Base-by-base conservation (phyloP, 1,284 basidiomycete genomes). In the Leccinum fallax region DNA sequence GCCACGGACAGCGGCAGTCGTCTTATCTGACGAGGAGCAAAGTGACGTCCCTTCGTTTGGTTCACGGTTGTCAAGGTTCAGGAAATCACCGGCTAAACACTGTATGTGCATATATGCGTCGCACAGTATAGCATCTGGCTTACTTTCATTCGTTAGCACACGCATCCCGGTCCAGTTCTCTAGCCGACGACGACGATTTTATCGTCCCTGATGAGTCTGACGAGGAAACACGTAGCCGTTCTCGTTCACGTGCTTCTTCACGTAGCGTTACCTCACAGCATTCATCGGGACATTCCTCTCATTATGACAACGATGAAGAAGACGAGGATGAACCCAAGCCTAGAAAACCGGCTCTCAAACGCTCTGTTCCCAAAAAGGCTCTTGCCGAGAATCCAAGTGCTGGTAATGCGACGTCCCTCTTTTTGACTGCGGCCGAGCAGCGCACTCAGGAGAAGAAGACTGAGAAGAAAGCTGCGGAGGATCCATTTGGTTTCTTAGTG, bases 371-470 rank as follows among this genome's bases (percentile, higher is more conserved):
- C 7, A 75, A 77, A 57, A 78, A 76, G 16, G 55, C 61, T 1
- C 63, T 65, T 16, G 66, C 28, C 61, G 71, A 68, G 65, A 67
- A 69, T 48, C 6, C 64, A 5, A 60, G 60, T 55, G 36, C 63
- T 0, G 38, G 53, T 8, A 75, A 71, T 21, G 74, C 71, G 2
- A 71, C 70, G 10, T 76, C 74, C 43, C 70, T 81, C 8, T 92
- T 97, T 75, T 81, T 96, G 65, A 97, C 96, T 16, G 89, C 89
- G 10, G 95, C 96, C 0, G 95, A 98, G 74, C 86, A 85, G 65
- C 85, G 92, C 7, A 84, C 86, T 59, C 84, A 89, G 67, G 83
- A 85, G 34, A 90, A 88, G 69, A 95, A 95, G 74, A 85, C 86
- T 24, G 89, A 92, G 65, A 95, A 95, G 80, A 90, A 93, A 69